These are phyloP conservation scores for Isatis lusitanica DNA, from an alignment of 441 rosid species.

Conservation along the genomic window DNA sequence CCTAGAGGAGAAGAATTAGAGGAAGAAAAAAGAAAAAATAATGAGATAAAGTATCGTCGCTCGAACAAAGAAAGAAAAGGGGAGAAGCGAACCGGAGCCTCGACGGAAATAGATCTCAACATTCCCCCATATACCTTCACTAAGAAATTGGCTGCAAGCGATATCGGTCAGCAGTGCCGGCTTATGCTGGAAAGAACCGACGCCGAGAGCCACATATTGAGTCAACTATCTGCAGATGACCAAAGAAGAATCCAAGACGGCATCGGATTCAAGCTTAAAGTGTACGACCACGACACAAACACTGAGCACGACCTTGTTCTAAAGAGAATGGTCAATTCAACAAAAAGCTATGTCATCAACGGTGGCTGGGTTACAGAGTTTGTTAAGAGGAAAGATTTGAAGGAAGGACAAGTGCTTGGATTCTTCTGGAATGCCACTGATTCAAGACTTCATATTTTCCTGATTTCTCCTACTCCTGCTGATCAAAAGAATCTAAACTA, in stretches of 20 bases:
- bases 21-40: no score
- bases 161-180: neutral
- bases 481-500: neutral
- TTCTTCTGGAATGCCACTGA: neutral
- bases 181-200: neutral
- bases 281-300: neutral
- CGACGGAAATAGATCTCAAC: neutral
- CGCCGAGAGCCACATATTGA: neutral
- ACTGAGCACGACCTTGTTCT: neutral
- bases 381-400: neutral
- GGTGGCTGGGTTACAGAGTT: conserved; percentile 1
- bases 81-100: neutral
- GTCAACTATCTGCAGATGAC: neutral
- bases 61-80: neutral
- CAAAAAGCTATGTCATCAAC: neutral
- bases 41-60: neutral
- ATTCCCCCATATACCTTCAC: neutral
- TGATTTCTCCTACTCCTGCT: neutral
- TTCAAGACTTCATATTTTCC: neutral
- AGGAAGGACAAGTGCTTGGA: conserved; percentile 4
- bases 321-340: neutral
- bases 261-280: neutral
- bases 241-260: neutral
- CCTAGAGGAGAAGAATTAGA: no score
- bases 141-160: neutral